These are phyloP conservation scores for Macroventuria anomochaeta DNA, from an alignment of 2,329 filamentous ascomycete species.

Conservation along the genomic window DNA sequence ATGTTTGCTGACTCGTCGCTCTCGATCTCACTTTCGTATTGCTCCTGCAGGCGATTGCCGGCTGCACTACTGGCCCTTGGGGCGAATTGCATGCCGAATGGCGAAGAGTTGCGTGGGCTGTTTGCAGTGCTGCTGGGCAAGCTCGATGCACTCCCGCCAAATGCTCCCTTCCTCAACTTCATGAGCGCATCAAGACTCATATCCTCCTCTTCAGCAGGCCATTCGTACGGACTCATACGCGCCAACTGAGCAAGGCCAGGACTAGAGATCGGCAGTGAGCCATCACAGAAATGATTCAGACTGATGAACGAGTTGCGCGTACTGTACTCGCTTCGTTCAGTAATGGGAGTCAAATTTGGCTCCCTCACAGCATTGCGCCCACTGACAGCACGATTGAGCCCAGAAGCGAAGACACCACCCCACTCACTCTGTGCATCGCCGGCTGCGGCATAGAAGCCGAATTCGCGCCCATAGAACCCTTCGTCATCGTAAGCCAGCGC, in stretches of 20 bases:
- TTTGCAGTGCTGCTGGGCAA: conserved; percentile 59
- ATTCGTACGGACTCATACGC: conserved; percentile 61
- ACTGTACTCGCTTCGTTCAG: conserved; percentile 93
- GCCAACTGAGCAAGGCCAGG: conserved; percentile 76
- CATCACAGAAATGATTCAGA: conserved; percentile 61
- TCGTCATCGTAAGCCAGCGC: conserved; percentile 90
- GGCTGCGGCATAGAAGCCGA: conserved; percentile 84
- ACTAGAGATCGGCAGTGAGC: conserved; percentile 64
- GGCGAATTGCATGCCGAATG: conserved; percentile 47
- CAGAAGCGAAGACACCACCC: conserved; percentile 86
- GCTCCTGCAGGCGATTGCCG: conserved; percentile 38
- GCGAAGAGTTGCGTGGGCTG: conserved; percentile 47
- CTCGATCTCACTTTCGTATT: conserved; percentile 31
- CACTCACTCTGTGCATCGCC: conserved; percentile 69
- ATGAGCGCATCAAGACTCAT: conserved; percentile 77
- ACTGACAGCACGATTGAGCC: conserved; percentile 70
- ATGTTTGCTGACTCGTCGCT: conserved; percentile 35
- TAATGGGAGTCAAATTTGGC: conserved; percentile 94
- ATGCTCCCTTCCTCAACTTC: conserved; percentile 75
- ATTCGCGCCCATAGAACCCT: conserved; percentile 94
- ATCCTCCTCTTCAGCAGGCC: conserved; percentile 63
- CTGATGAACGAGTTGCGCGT: conserved; percentile 91
- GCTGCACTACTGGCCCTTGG: conserved; percentile 38
- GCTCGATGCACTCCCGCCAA: conserved; percentile 81
- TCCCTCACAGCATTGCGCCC: conserved; percentile 71